Base-by-base conservation (phyloP, 805 yeast species). In the Debaryomyces maramus region DNA sequence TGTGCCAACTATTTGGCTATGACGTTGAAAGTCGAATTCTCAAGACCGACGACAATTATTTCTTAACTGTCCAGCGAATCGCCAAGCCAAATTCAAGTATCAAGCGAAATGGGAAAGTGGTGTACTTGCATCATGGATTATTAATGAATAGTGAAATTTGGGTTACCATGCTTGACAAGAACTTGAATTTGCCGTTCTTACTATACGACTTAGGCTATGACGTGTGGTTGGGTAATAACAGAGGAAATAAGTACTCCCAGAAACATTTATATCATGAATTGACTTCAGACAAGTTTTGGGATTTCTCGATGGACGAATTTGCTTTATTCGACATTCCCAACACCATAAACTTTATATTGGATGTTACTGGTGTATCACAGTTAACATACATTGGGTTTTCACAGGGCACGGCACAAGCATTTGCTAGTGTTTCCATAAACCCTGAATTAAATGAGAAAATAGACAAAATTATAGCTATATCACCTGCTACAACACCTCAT, bases 401-500 rank as follows among this genome's bases (percentile, higher is more conserved):
- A 18, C 98, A 90, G 60, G 98, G 98, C 15, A 81, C 95, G 0
- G 95, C 97, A 1, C 97, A 91, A 61, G 88, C 88, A 30, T 83
- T 90, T 60, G 97, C 96, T 0, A 75, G 95, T 8, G 66, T 88
- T 16, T 77, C 93, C 0, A 52, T 82, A 13, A 79, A 81, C 54
- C 81, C 83, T 6, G 70, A 72, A 2, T 68, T 90, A 41, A 87
- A 86, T 58, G 50, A 60, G 60, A 72, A 73, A 41, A 65, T 77
- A 34, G 74, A 73, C 24, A 53, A 59, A 37, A 83, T 90, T 46
- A 78, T 90, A 41, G 97, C 96, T 2, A 76, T 90, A 32, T 87
- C 96, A 0, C 98, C 98, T 0, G 97, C 97, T 1, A 84, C 91
- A 75, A 84, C 95, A 0, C 98, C 98, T 0, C 83, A 81, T 32